Conservation (phyloP, 148 eudicot species). For the Rhododendron williamsianum region DNA sequence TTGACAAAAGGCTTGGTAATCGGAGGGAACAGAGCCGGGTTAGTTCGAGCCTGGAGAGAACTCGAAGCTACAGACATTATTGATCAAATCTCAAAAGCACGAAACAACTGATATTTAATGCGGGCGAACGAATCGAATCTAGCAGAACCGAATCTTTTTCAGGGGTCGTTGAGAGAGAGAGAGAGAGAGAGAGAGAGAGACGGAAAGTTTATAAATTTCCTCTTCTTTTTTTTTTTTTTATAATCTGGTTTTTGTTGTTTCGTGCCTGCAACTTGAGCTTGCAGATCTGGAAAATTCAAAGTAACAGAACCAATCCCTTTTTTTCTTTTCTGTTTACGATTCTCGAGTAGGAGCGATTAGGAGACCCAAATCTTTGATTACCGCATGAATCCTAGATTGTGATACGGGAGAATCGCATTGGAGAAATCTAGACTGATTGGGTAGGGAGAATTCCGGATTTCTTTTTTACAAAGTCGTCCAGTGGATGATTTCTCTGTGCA, state of each 20-base stretch:
- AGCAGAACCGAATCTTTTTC: background rate
- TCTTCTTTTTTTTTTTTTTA: too few relatives aligned
- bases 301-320: background rate
- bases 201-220: background rate
- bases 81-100: background rate
- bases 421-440: background rate
- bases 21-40: conserved; percentile 7
- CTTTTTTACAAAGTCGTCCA: background rate
- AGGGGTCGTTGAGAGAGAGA: background rate
- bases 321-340: background rate
- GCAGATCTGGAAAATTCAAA: background rate
- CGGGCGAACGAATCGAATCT: background rate
- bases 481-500: background rate
- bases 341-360: background rate
- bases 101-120: background rate
- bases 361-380: background rate
- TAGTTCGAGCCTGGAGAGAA: conserved; percentile 24
- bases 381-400: background rate
- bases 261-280: background rate
- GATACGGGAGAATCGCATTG: background rate
- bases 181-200: background rate
- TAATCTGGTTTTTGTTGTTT: background rate
- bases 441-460: background rate
- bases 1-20: conserved; percentile 14
- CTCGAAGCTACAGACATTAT: conserved; percentile 49